Percentiles rank a stretch among this genome's conserved stretches.
These are phyloP conservation scores for Saccharomycopsis hybrid DNA, from an alignment of 1,139 yeast species.

Conservation along the genomic window DNA sequence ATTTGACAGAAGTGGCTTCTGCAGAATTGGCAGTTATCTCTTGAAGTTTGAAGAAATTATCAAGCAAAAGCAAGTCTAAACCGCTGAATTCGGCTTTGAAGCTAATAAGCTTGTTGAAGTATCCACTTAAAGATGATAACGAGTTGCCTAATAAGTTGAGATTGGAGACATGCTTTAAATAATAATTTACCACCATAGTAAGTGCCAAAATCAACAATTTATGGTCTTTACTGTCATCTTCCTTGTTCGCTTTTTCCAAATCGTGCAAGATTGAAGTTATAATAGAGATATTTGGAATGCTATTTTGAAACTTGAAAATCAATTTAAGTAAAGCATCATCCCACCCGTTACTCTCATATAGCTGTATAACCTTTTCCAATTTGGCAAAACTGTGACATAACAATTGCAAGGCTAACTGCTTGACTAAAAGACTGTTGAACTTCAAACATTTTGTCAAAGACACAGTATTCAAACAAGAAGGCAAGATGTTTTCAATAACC, in stretches of 20 bases:
- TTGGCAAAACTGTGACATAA: slow-evolving; percentile 50
- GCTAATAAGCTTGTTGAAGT: slow-evolving; percentile 14
- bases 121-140: slow-evolving; percentile 9
- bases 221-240: slow-evolving; percentile 35
- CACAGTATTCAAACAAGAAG: slow-evolving; percentile 56
- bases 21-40: slow-evolving; percentile 21
- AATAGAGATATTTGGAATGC: slow-evolving; percentile 45
- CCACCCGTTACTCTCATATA: slow-evolving; percentile 39
- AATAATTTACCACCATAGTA: slow-evolving; percentile 30
- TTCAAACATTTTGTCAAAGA: slow-evolving; percentile 55
- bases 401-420: slow-evolving; percentile 60
- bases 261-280: slow-evolving; percentile 36
- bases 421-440: slow-evolving; percentile 48
- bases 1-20: slow-evolving; percentile 24
- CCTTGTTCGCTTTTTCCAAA: slow-evolving; percentile 25
- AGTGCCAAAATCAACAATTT: slow-evolving; percentile 34
- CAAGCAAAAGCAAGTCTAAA: slow-evolving; percentile 49
- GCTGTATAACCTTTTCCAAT: slow-evolving; percentile 34
- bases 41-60: slow-evolving; percentile 36
- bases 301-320: slow-evolving; percentile 31
- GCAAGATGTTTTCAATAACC: slow-evolving; percentile 53
- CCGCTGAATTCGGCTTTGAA: slow-evolving; percentile 32
- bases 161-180: slow-evolving; percentile 30
- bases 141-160: slow-evolving; percentile 4
- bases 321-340: slow-evolving; percentile 33